Evolutionary conservation across 208 protist species (phyloP), one percentile per base, ranked within the genome.

Genomic region (Crithidia fasciculata): DNA sequence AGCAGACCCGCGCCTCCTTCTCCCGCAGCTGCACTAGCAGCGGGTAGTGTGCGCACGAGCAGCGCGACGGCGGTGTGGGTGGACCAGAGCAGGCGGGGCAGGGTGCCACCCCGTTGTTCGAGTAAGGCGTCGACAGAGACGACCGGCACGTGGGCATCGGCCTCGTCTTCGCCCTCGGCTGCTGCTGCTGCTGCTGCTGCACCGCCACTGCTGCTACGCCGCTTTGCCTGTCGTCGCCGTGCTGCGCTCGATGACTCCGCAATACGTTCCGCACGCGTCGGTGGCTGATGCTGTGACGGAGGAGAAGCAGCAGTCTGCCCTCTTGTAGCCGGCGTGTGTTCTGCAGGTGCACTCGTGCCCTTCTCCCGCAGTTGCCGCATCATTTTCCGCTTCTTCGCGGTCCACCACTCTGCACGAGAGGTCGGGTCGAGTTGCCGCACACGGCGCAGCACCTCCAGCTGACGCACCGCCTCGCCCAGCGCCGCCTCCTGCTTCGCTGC

Each of bases 401-500:
- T 19, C 50, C 63, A 58, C 63, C 63, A 69, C 63, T 69, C 63
- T 0, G 49, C 37, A 47, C 50, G 44, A 10, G 50, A 47, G 49
- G 5, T 47, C 36, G 63, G 16, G 63, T 58, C 63, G 10, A 58
- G 50, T 50, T 57, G 44, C 19, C 37, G 45, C 37, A 56, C 45
- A 13, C 50, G 44, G 19, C 37, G 18, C 63, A 69, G 37, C 7
- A 47, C n/a, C 45, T 69, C 63, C n/a, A 50, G 50, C 8, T 55
- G 63, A 4, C 50, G 63, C 63, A 47, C 63, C 5, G 50, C 37
- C 41, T 55, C 28, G 9, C 5, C 63, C 37, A 47, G 50, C 45
- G 39, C 45, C 19, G 8, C 18, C 45, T 41, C 63, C 50, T 57
- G 56, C 15, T 44, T 56, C 63, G 44, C 19, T 36, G 39, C 63